A percentile compares a stretch with the other conserved stretches of the same genome.
Evolutionary conservation across 2,329 filamentous ascomycete genomes (phyloP).

Genomic region (Aspergillus sp.): DNA sequence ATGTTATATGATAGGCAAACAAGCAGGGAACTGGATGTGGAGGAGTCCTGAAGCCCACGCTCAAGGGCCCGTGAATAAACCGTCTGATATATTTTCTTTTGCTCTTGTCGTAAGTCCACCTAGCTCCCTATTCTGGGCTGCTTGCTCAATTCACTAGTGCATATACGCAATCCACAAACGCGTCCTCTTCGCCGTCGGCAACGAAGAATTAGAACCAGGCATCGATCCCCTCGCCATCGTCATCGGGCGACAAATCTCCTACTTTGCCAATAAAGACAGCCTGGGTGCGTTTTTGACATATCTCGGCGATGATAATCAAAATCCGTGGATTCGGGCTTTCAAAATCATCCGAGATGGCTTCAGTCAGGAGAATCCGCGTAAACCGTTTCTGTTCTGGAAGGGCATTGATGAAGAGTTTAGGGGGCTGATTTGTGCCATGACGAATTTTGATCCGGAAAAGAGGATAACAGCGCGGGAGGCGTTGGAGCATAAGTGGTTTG

Average conservation of each 20-base stretch:
- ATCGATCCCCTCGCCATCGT: conserved; percentile 36
- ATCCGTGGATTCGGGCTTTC: conserved; percentile 36
- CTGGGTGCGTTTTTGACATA: conserved; percentile 39
- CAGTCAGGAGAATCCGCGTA: conserved; percentile 36
- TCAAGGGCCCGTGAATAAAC: too few relatives aligned
- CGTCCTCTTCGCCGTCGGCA: conserved; percentile 37
- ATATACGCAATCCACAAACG: conserved; percentile 42
- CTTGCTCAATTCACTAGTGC: conserved; percentile 23
- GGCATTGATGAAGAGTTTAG: conserved; percentile 28
- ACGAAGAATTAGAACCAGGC: conserved; percentile 28
- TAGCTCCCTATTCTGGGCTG: too few relatives aligned
- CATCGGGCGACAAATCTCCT: conserved; percentile 44
- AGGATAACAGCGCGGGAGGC: conserved; percentile 28
- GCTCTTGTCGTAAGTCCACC: too few relatives aligned
- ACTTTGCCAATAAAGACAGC: conserved; percentile 41
- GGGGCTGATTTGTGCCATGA: conserved; percentile 25
- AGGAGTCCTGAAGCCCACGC: too few relatives aligned
- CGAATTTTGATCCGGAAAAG: conserved; percentile 27
- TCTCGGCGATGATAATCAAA: conserved; percentile 28
- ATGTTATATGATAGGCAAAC: too few relatives aligned
- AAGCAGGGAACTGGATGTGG: too few relatives aligned
- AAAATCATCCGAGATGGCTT: conserved; percentile 37
- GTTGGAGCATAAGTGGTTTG: conserved; percentile 25
- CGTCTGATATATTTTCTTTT: too few relatives aligned
- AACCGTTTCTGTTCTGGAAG: conserved; percentile 40